A percentile compares a stretch with the other conserved stretches of the same genome.
Evolutionary conservation across 208 protist species (phyloP).

Genomic region (Leishmania turanica): DNA sequence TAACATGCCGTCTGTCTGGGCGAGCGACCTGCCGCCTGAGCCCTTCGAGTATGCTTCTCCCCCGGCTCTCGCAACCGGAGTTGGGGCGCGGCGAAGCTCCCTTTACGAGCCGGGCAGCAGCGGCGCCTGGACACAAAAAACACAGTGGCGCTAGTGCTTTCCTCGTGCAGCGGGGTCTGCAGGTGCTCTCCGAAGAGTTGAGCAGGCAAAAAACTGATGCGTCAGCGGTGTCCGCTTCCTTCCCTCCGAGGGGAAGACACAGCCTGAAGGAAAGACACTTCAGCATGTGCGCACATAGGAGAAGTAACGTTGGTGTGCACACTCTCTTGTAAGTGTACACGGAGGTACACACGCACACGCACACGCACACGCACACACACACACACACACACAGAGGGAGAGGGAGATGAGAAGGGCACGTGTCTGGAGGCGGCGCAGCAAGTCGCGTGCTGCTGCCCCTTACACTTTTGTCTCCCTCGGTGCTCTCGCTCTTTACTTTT

Average conservation of each 20-base stretch:
- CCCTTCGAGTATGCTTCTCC: not conserved
- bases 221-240: not conserved
- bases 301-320: not conserved
- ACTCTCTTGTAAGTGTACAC: not conserved
- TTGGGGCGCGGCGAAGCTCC: not conserved
- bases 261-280: not conserved
- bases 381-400: not conserved
- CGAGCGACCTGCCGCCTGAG: not conserved
- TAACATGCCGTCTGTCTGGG: not conserved
- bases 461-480: not conserved
- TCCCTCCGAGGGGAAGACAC: not conserved
- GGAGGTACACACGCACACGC: not conserved
- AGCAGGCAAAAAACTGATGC: not conserved
- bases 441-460: not conserved
- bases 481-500: not conserved
- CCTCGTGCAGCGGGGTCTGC: not conserved
- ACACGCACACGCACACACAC: not conserved
- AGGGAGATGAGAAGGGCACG: not conserved
- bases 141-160: not conserved
- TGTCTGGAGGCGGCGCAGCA: not conserved
- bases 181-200: not conserved
- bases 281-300: not conserved
- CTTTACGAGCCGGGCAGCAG: not conserved
- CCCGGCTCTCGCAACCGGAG: not conserved
- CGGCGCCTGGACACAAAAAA: not conserved